Base-by-base conservation (phyloP, 202 grass and related monocot species). In the Bolboschoenoplectus hybrid region DNA sequence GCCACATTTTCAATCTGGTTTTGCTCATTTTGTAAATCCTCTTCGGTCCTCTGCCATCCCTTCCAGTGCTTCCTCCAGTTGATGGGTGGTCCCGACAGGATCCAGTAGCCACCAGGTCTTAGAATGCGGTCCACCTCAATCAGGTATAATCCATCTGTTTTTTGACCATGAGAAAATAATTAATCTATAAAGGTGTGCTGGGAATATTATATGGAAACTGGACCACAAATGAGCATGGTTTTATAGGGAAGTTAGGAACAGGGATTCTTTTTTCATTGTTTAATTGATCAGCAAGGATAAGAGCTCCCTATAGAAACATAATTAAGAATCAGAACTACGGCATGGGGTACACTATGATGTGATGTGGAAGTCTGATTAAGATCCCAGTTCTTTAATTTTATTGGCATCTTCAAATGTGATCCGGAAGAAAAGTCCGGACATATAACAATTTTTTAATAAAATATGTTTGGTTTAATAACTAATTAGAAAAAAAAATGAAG, bases 51-150 rank as follows among this genome's bases (percentile, higher is more conserved):
- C 51, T 88, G 86, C 96, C 96, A 98, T 6, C 93, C 93, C 87
- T 87, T 93, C 34, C 38, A 91, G 82, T 98, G 93, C 43, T 79
- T 92, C 90, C 81, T 91, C 96, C 96, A 98, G 90, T 98, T 94
- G 69, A 98, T 90, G 52, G 96, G 96, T 44, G 96, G 96, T 56
- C 96, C 96, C 5, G 96, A 98, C 43, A 98, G 86, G 80, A 98
- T 92, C 96, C 96, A 98, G 58, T 95, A 95, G 34, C 96, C 96
- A 13, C 96, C 96, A 0, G 96, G 96, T 38, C 96, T 76, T 1
- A 98, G 85, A 67, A 98, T 88, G 46, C 96, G 93, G 81, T 98
- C 96, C 32, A 98, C 66, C 78, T 98, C 96, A 45, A 92, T 94
- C 86, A 98, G 81, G 86, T 91, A 98, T 41, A 94, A 78, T 5